Conservation (phyloP, 2,329 filamentous ascomycete species). For the Lomentospora prolificans region DNA sequence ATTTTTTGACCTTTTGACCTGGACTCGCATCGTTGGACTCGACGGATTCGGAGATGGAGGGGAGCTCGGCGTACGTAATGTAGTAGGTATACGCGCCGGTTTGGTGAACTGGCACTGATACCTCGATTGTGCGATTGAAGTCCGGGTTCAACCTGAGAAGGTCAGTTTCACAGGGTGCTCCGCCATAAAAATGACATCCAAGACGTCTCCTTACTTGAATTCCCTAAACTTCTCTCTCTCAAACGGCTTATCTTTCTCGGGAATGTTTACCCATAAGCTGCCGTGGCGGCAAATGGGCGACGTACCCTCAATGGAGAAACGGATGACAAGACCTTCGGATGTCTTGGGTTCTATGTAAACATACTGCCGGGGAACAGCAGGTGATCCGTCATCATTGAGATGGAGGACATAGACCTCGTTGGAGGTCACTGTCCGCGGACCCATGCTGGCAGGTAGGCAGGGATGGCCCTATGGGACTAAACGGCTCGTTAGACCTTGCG, state of each 20-base stretch:
- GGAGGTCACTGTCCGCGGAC: constrained; percentile 52
- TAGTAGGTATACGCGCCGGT: constrained; percentile 92
- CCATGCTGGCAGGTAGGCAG: constrained; percentile 31
- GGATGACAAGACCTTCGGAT: constrained; percentile 64
- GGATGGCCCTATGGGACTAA: not conserved
- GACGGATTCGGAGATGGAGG: constrained; percentile 53
- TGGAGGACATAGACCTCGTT: constrained; percentile 77
- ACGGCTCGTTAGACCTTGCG: not conserved
- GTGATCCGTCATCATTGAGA: constrained; percentile 86
- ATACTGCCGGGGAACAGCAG: constrained; percentile 80
- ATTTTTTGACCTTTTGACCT: constrained; percentile 40
- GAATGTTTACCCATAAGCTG: constrained; percentile 94
- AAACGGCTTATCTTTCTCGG: constrained; percentile 65
- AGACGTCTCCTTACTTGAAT: constrained; percentile 88
- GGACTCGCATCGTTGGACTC: constrained; percentile 22
- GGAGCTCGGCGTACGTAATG: constrained; percentile 81
- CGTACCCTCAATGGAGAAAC: constrained; percentile 87
- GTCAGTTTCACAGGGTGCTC: too few relatives aligned
- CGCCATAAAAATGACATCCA: too few relatives aligned
- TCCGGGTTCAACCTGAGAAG: constrained; percentile 60
- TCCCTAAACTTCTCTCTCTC: constrained; percentile 71
- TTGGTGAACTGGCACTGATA: constrained; percentile 74
- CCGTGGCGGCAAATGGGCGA: constrained; percentile 93
- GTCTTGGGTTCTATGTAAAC: constrained; percentile 76
- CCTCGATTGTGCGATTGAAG: constrained; percentile 85